phyloP scores from a whole-genome alignment of 2,329 filamentous ascomycete species.

The Fusarium sp. region DNA sequence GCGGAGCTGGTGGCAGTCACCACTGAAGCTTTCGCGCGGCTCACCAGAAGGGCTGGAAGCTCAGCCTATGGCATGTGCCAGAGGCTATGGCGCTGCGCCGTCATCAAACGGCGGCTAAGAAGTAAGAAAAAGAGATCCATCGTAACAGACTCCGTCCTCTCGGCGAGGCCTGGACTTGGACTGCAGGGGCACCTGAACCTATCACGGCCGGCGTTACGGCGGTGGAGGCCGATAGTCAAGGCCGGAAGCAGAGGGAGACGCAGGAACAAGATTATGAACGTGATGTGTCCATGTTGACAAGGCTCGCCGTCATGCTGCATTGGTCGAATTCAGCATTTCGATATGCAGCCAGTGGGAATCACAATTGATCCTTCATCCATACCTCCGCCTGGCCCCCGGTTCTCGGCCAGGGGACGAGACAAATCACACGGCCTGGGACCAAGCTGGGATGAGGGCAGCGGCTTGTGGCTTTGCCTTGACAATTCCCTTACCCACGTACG shows the following conservation, averaged over 20 bases:
- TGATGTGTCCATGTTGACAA: slow-evolving; percentile 8
- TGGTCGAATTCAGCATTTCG: slow-evolving; percentile 1
- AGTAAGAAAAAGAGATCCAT: slow-evolving; percentile 6
- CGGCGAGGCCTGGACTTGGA: slow-evolving; percentile 3
- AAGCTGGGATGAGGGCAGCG: slow-evolving; percentile 24
- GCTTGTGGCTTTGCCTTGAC: slow-evolving; percentile 19
- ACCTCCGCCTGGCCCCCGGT: background rate
- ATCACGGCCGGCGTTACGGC: slow-evolving; percentile 20
- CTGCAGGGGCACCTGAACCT: slow-evolving; percentile 12
- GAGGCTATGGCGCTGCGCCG: slow-evolving; percentile 14
- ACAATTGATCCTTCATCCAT: slow-evolving; percentile 5
- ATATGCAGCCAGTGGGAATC: slow-evolving; percentile 8
- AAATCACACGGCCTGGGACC: slow-evolving; percentile 12
- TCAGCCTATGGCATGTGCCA: slow-evolving; percentile 23
- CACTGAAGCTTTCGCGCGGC: slow-evolving; percentile 15
- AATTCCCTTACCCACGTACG: slow-evolving; percentile 22
- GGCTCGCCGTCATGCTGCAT: slow-evolving; percentile 1
- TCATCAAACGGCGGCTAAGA: slow-evolving; percentile 23
- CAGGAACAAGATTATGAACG: slow-evolving; percentile 12
- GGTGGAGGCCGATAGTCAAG: background rate
- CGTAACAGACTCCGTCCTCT: slow-evolving; percentile 16
- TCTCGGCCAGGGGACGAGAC: slow-evolving; percentile 2
- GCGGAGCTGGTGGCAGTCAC: slow-evolving; percentile 7
- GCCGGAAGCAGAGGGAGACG: slow-evolving; percentile 3
- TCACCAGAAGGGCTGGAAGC: slow-evolving; percentile 29